phyloP scores from a whole-genome alignment of 2,329 filamentous ascomycete species.

The Ilyonectria sp. region DNA sequence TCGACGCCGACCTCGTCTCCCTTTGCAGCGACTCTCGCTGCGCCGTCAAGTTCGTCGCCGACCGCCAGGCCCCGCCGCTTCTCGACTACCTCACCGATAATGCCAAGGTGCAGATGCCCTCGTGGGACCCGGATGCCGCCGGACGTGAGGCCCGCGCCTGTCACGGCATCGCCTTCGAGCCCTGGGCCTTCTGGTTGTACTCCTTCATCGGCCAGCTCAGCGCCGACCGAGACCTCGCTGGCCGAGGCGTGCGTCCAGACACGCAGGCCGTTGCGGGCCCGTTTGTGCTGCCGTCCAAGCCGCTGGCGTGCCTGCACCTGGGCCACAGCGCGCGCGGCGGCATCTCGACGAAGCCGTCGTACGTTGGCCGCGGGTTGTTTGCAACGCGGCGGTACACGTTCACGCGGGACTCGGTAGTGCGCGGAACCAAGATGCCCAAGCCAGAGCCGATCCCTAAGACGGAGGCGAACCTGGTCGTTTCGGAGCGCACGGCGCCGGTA shows the following conservation, averaged over 20 bases:
- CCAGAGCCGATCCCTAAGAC: slow-evolving; percentile 29
- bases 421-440: slow-evolving; percentile 12
- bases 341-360: slow-evolving; percentile 54
- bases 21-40: slow-evolving; percentile 53
- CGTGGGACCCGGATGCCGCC: slow-evolving; percentile 51
- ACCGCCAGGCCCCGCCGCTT: slow-evolving; percentile 50
- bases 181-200: slow-evolving; percentile 61
- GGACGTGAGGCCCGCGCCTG: slow-evolving; percentile 50
- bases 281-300: slow-evolving; percentile 57
- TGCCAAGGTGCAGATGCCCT: slow-evolving; percentile 49
- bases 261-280: slow-evolving; percentile 53
- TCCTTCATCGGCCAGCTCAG: slow-evolving; percentile 57
- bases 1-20: slow-evolving; percentile 54
- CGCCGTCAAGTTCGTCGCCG: slow-evolving; percentile 51
- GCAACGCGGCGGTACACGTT: slow-evolving; percentile 54
- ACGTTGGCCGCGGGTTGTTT: slow-evolving; percentile 55
- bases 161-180: slow-evolving; percentile 54
- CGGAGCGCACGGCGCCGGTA: slow-evolving; percentile 37
- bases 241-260: slow-evolving; percentile 34
- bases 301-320: slow-evolving; percentile 55
- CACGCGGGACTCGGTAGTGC: slow-evolving; percentile 40
- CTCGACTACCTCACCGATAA: slow-evolving; percentile 54
- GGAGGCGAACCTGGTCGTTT: slow-evolving; percentile 29
- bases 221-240: slow-evolving; percentile 53
- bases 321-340: slow-evolving; percentile 55